Base-by-base conservation (phyloP, 2,329 filamentous ascomycete genomes). In the Ceratocystis alfenasii region DNA sequence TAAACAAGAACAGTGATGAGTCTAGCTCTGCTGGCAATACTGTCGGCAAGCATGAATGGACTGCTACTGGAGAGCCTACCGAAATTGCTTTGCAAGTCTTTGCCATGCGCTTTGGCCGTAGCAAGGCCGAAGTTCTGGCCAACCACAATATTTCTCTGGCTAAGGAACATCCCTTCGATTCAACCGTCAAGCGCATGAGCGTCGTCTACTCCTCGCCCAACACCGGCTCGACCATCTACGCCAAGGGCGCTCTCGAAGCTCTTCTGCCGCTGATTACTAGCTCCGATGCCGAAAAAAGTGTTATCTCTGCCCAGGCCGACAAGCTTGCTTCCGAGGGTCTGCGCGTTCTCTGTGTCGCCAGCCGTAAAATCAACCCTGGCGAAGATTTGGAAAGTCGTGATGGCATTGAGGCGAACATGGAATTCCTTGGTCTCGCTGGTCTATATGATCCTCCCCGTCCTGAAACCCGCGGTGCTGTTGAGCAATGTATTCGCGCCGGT, bases 51-150 rank as follows among this genome's bases (percentile, higher is more conserved):
- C 75, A 33, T 72, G 72, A 76, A 1, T 87, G 84, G 83, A 79
- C 77, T 53, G 83, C 83, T 22, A 75, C 84, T 53, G 86, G 85
- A 62, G 85, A 88, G 69, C 85, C 86, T 2, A 90, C 87, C 2
- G 87, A 90, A 70, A 88, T 90, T 67, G 87, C 87, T 10, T 81
- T 90, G 17, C 85, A 88, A 69, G 86, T 89, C 8, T 86, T 90
- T 68, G 86, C 87, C 60, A 84, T 86, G 76, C 83, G 87, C 20
- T 89, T 89, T 70, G 79, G 80, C 36, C 79, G 80, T 67, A 78
- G 76, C 63, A 80, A 80, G 71, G 71, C 74, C 0, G 73, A 75
- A 2, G 69, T 79, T 22, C 67, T 76, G 8, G 70, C 73, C 28
- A 72, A 73, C 25, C 74, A 74, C n/a, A 70, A 72, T 28, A 78